Base-by-base conservation (phyloP, 139 green algal genomes). In the Coccomyxa sp. region DNA sequence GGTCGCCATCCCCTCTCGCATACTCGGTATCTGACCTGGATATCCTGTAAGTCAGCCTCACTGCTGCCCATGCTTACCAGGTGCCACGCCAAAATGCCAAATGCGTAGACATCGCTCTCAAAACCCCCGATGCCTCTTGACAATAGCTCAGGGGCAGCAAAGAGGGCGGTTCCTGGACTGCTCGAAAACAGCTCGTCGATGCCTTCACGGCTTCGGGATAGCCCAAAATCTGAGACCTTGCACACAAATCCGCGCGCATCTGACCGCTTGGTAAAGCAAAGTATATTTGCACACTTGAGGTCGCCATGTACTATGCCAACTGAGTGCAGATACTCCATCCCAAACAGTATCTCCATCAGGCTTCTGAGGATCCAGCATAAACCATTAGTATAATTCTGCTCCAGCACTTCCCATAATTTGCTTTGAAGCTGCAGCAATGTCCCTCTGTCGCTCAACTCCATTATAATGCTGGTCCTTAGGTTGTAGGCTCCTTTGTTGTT, bases 221-320 rank as follows among this genome's bases (percentile, higher is more conserved):
- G 50, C 50, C 50, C 50, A 64, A 64, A 64, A 22, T 64, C 50
- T 22, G 50, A 18, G 2, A 64, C 50, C 88, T 97, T 97, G 73
- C 83, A 87, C 0, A 85, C 88, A 78, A 91, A 93, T 50, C 90
- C 90, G 27, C 90, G 81, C 0, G 85, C 69, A 73, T 93, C 89
- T 18, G 80, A 79, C 39, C 79, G 85, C 39, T 58, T 81, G 64
- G 79, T 84, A 58, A 87, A 89, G 8, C 94, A 84, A 86, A 95
- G 81, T 75, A 95, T 89, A 69, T 95, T 95, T 7, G 75, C 76
- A 16, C 86, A 81, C 84, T 95, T 95, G 34, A 95, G 76, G 80
- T 95, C 92, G 76, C 89, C 89, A 76, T 96, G 92, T 36, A 96
- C 81, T 38, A 94, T 86, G 55, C 90, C 90, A 79, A 90, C 88